Conservation (phyloP, 768 basidiomycete genomes). For the Pulveroboletus ravenelii region DNA sequence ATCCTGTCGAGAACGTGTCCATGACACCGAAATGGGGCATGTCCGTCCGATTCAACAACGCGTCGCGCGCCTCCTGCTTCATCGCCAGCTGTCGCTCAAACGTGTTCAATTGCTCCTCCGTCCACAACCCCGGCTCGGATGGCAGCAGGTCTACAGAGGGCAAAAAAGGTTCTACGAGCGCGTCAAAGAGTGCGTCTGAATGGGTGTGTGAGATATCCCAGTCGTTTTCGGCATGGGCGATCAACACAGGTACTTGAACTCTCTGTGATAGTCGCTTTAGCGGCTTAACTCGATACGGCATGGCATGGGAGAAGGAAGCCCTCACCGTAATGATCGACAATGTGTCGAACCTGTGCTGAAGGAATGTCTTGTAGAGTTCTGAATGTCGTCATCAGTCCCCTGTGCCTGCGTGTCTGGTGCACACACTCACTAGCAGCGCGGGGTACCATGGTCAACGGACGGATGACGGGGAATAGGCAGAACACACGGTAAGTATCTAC, state of each 20-base stretch:
- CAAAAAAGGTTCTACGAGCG: constrained; percentile 59
- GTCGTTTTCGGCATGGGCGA: constrained; percentile 75
- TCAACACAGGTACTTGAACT: constrained; percentile 62
- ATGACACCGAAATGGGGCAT: constrained; percentile 49
- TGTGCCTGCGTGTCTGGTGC: background rate
- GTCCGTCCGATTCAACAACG: constrained; percentile 41
- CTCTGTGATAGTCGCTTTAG: constrained; percentile 36
- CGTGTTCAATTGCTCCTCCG: constrained; percentile 41
- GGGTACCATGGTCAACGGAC: constrained; percentile 64
- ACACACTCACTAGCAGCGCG: constrained; percentile 52
- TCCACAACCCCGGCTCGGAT: constrained; percentile 25
- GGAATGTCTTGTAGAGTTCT: constrained; percentile 53
- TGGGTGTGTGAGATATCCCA: constrained; percentile 68
- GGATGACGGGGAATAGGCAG: constrained; percentile 61
- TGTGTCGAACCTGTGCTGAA: constrained; percentile 60
- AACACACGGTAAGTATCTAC: constrained; percentile 55
- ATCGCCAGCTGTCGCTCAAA: constrained; percentile 36
- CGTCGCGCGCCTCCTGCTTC: constrained; percentile 39
- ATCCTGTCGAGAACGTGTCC: constrained; percentile 44
- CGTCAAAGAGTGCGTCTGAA: constrained; percentile 62
- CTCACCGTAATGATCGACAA: constrained; percentile 56
- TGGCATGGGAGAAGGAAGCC: background rate
- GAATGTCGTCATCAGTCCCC: background rate
- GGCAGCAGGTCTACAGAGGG: constrained; percentile 43
- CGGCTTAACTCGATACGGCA: background rate